Evolutionary conservation across 2,329 filamentous ascomycete genomes (phyloP).

Genomic region (Incumbomyces delicatus): DNA sequence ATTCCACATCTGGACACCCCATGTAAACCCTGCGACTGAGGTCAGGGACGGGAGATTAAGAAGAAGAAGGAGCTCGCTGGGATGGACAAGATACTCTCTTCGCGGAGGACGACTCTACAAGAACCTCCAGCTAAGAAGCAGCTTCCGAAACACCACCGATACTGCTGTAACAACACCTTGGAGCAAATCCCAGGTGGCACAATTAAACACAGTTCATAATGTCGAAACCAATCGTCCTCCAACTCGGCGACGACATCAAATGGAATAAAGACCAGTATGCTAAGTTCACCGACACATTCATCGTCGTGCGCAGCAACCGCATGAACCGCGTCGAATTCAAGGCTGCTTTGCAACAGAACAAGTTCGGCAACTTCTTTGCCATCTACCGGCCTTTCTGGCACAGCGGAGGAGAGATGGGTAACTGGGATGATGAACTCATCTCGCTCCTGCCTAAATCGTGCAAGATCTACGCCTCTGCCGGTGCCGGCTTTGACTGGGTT

Average conservation of each 20-base stretch:
- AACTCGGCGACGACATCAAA: constrained; percentile 39
- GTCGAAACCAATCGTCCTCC: constrained; percentile 33
- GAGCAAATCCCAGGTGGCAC: no score
- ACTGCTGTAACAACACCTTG: no score
- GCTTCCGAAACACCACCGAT: no score
- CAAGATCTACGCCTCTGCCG: constrained; percentile 50
- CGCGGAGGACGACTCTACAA: no score
- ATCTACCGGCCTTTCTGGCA: constrained; percentile 54
- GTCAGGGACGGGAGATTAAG: no score
- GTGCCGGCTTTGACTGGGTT: constrained; percentile 56
- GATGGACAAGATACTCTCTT: no score
- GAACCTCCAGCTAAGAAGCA: no score
- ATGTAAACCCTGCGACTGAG: no score
- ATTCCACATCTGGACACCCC: no score
- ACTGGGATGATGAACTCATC: constrained; percentile 52
- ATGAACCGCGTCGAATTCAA: constrained; percentile 30
- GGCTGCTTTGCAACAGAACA: constrained; percentile 31
- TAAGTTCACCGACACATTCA: constrained; percentile 31
- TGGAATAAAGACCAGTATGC: constrained; percentile 38
- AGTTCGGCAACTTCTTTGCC: constrained; percentile 34
- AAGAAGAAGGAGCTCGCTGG: no score
- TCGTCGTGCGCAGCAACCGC: constrained; percentile 32
- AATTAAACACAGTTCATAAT: no score
- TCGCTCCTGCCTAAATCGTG: constrained; percentile 43
- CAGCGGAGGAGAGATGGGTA: constrained; percentile 56